Evolutionary conservation across 2,329 filamentous ascomycete species (phyloP).

Genomic region (Claviceps humidiphila): DNA sequence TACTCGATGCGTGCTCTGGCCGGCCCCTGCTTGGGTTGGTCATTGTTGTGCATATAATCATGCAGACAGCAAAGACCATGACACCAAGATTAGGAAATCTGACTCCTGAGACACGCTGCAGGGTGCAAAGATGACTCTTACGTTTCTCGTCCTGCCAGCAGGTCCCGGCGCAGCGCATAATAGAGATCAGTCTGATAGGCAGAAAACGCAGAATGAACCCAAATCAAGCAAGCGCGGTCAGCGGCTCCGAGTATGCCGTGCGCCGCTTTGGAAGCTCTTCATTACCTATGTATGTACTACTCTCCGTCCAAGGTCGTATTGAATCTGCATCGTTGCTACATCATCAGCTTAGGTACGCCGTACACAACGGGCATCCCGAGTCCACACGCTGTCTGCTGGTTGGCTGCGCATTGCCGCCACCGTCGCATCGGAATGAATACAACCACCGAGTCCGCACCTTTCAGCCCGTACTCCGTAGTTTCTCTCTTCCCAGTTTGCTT

Average conservation of each 20-base stretch:
- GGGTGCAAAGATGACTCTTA: too few relatives aligned
- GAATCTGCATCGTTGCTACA: background rate
- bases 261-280: background rate
- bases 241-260: constrained; percentile 2
- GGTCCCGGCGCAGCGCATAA: background rate
- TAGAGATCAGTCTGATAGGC: background rate
- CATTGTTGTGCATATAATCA: too few relatives aligned
- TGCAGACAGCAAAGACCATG: too few relatives aligned
- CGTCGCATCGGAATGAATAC: constrained; percentile 9
- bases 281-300: background rate
- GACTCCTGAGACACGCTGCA: too few relatives aligned
- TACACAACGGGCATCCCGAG: background rate
- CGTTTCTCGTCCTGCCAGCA: too few relatives aligned
- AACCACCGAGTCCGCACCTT: constrained; percentile 1
- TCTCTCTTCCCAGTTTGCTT: background rate
- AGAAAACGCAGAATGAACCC: background rate
- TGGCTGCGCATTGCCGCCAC: constrained; percentile 7
- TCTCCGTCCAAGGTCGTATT: background rate
- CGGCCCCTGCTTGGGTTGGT: too few relatives aligned
- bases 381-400: constrained; percentile 1
- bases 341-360: constrained; percentile 1
- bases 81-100: too few relatives aligned
- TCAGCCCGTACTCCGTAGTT: background rate
- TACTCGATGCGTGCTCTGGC: too few relatives aligned
- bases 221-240: background rate